Evolutionary conservation across 371 early-diverging fungal genomes (phyloP).

Genomic region (Mucor ambiguus): DNA sequence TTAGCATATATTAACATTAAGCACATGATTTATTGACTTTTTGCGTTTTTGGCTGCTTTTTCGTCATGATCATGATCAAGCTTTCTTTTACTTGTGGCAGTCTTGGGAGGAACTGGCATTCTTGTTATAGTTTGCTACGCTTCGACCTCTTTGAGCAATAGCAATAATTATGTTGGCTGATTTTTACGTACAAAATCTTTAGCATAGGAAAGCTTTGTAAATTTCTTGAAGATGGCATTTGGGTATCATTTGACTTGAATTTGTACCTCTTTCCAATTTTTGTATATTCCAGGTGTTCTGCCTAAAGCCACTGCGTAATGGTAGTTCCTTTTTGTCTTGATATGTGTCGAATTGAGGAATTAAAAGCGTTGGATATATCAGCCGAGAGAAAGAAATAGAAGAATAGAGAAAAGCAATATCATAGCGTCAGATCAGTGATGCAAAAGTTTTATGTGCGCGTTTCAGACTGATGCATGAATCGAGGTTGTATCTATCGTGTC

Average conservation of each 20-base stretch:
- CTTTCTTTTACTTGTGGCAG: not conserved
- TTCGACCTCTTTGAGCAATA: not conserved
- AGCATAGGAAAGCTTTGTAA: not conserved
- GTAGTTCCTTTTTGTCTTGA: not conserved
- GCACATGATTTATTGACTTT: not conserved
- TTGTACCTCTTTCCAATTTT: not conserved
- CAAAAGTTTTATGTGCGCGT: not conserved
- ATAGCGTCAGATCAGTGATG: not conserved
- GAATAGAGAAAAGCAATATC: not conserved
- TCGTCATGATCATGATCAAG: not conserved
- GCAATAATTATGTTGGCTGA: not conserved
- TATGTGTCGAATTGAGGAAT: not conserved
- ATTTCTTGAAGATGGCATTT: not conserved
- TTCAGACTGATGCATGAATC: not conserved
- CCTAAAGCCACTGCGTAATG: not conserved
- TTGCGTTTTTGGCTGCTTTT: not conserved
- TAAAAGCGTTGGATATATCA: too few species aligned
- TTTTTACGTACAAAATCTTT: not conserved
- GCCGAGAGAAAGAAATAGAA: not conserved
- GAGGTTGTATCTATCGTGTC: not conserved
- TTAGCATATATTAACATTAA: not conserved
- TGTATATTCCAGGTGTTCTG: not conserved
- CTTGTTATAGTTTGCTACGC: not conserved
- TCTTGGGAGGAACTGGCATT: not conserved
- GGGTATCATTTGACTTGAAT: not conserved